Percentiles rank a stretch among this genome's conserved stretches.
phyloP scores from a whole-genome alignment of 345 rosid species.

The Bruguiera gymnorhiza region DNA sequence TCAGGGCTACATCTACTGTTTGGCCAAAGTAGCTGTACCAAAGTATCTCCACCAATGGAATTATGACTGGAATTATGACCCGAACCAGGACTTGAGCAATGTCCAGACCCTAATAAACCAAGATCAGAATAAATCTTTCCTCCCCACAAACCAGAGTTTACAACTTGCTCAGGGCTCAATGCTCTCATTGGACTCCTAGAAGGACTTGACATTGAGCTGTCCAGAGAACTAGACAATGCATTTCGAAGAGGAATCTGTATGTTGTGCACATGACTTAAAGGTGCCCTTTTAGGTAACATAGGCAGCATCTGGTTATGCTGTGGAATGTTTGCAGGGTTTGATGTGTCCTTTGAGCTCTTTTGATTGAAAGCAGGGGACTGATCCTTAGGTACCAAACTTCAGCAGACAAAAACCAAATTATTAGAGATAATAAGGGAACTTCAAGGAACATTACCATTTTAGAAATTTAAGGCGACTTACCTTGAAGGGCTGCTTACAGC shows the following conservation, averaged over 20 bases:
- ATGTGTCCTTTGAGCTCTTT: slow-evolving; percentile 50
- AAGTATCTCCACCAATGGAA: slow-evolving; percentile 90
- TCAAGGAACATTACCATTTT: background rate
- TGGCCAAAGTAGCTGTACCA: slow-evolving; percentile 83
- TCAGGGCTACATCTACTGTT: slow-evolving; percentile 96
- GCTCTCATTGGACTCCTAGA: slow-evolving; percentile 92
- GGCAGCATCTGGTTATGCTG: slow-evolving; percentile 49
- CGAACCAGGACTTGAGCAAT: slow-evolving; percentile 96
- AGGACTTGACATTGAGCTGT: slow-evolving; percentile 96
- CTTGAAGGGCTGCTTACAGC: slow-evolving; percentile 30
- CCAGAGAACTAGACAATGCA: slow-evolving; percentile 73
- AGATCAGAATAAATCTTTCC: slow-evolving; percentile 71
- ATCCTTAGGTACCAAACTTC: slow-evolving; percentile 52
- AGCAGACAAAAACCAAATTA: slow-evolving; percentile 16
- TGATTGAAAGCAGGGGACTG: slow-evolving; percentile 34
- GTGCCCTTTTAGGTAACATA: slow-evolving; percentile 61
- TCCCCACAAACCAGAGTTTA: slow-evolving; percentile 60
- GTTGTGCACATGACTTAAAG: slow-evolving; percentile 55
- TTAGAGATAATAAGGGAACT: slow-evolving; percentile 13
- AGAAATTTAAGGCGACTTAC: slow-evolving; percentile 6
- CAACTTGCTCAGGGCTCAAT: slow-evolving; percentile 58
- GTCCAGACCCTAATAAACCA: slow-evolving; percentile 72
- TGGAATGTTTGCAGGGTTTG: slow-evolving; percentile 52
- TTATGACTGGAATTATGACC: slow-evolving; percentile 95
- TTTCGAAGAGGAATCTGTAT: slow-evolving; percentile 65